phyloP scores from a whole-genome alignment of 108 stramenopile genomes.

The Nitzschia sp. region DNA sequence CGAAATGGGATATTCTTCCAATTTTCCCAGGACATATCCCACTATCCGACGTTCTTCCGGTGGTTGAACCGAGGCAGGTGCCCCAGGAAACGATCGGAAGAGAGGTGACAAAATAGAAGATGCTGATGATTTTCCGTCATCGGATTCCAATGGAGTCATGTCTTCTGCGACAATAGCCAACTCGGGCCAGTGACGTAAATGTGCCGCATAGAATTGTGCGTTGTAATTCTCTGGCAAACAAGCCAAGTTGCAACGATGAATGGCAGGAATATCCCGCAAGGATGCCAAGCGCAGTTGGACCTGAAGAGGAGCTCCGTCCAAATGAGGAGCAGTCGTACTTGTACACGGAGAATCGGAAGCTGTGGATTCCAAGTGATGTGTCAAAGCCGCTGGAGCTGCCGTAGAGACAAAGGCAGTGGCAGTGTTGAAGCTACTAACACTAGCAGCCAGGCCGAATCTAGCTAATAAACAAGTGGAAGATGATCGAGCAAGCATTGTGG shows the following conservation, averaged over 20 bases:
- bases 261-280: slow-evolving; percentile 63
- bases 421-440: too few relatives aligned
- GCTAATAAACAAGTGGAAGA: too few relatives aligned
- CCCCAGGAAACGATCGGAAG: slow-evolving; percentile 3
- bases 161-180: slow-evolving; percentile 80
- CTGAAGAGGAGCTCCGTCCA: too few relatives aligned
- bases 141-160: slow-evolving; percentile 5
- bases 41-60: slow-evolving; percentile 61
- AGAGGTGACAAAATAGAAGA: slow-evolving; percentile 10
- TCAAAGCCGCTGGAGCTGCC: too few relatives aligned
- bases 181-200: slow-evolving; percentile 82
- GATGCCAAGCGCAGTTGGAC: slow-evolving; percentile 76
- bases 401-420: too few relatives aligned
- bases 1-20: slow-evolving; percentile 46
- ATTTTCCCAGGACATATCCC: slow-evolving; percentile 85
- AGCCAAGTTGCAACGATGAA: slow-evolving; percentile 82
- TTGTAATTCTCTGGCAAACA: slow-evolving; percentile 91
- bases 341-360: too few relatives aligned
- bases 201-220: slow-evolving; percentile 72
- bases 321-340: too few relatives aligned
- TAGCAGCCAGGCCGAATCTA: too few relatives aligned
- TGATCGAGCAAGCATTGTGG: too few relatives aligned
- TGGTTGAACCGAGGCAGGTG: not conserved
- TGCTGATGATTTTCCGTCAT: not conserved
- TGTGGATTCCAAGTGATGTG: too few relatives aligned